Evolutionary conservation across 495 filamentous ascomycete genomes (phyloP).

Genomic region (Penicillium silybi): DNA sequence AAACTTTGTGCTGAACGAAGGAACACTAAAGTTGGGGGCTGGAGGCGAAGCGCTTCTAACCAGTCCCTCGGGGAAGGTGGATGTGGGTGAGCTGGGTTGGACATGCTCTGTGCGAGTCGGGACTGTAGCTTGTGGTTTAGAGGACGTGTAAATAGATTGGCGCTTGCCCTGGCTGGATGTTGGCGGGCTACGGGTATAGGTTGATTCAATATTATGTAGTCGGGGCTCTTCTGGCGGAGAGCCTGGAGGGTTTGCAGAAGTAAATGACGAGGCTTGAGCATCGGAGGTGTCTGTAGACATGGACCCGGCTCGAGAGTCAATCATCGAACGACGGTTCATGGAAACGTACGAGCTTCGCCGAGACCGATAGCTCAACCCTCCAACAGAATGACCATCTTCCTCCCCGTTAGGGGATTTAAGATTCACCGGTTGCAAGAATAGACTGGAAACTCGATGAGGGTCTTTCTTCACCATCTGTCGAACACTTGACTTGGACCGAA

Average conservation of each 20-base stretch:
- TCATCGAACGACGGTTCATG: conserved; percentile 27
- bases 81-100: conserved; percentile 22
- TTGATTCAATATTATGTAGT: conserved; percentile 8
- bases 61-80: conserved; percentile 26
- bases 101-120: conserved; percentile 1
- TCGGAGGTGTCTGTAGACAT: conserved; percentile 14
- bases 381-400: conserved; percentile 23
- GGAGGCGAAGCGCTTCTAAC: conserved; percentile 37
- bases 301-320: conserved; percentile 32
- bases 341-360: conserved; percentile 30
- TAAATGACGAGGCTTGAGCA: conserved; percentile 14
- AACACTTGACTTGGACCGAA: conserved; percentile 37
- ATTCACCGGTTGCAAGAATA: conserved; percentile 53
- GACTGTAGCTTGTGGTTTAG: conserved; percentile 5
- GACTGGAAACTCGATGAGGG: conserved; percentile 57
- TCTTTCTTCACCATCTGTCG: conserved; percentile 45
- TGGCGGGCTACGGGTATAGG: conserved; percentile 20
- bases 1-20: conserved; percentile 46
- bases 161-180: conserved; percentile 23
- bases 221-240: conserved; percentile 18
- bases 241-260: conserved; percentile 11
- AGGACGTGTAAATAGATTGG: conserved; percentile 21
- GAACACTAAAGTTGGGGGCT: conserved; percentile 51
- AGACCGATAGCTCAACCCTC: conserved; percentile 24
- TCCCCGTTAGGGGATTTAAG: conserved; percentile 21